These are phyloP conservation scores for Cubamyces lactineus DNA, from an alignment of 768 basidiomycete genomes.

Conservation along the genomic window DNA sequence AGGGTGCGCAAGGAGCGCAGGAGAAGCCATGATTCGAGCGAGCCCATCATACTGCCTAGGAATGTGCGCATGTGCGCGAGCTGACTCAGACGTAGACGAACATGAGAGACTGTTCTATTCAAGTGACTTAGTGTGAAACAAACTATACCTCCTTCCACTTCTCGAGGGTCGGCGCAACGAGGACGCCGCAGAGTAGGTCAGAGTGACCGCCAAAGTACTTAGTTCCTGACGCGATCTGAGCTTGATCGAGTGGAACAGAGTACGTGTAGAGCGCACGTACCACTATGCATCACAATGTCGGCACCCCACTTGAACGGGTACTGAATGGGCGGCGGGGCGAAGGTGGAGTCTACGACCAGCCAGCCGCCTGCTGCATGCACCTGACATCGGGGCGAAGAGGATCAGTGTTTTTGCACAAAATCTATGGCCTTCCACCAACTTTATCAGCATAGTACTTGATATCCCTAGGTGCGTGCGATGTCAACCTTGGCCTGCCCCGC, in stretches of 20 bases:
- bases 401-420: no score
- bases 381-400: slow-evolving; percentile 34
- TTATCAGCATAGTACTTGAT: slow-evolving; percentile 61
- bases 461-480: slow-evolving; percentile 46
- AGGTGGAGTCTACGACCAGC: slow-evolving; percentile 81
- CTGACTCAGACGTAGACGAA: slow-evolving; percentile 37
- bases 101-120: no score
- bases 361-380: slow-evolving; percentile 75
- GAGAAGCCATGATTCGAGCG: slow-evolving; percentile 82
- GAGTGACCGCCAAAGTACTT: slow-evolving; percentile 91
- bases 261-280: slow-evolving; percentile 34
- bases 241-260: not conserved
- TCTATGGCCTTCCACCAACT: no score
- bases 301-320: slow-evolving; percentile 88
- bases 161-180: slow-evolving; percentile 65
- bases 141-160: slow-evolving; percentile 73
- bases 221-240: slow-evolving; percentile 49
- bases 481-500: no score
- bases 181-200: slow-evolving; percentile 77
- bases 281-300: slow-evolving; percentile 72
- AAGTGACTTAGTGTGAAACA: no score
- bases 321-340: slow-evolving; percentile 86
- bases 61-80: slow-evolving; percentile 66
- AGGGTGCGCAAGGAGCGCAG: slow-evolving; percentile 84
- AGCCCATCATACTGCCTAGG: slow-evolving; percentile 71